Base-by-base conservation (phyloP, 176 grass and related monocot genomes). In the Elaeis guineensis region DNA sequence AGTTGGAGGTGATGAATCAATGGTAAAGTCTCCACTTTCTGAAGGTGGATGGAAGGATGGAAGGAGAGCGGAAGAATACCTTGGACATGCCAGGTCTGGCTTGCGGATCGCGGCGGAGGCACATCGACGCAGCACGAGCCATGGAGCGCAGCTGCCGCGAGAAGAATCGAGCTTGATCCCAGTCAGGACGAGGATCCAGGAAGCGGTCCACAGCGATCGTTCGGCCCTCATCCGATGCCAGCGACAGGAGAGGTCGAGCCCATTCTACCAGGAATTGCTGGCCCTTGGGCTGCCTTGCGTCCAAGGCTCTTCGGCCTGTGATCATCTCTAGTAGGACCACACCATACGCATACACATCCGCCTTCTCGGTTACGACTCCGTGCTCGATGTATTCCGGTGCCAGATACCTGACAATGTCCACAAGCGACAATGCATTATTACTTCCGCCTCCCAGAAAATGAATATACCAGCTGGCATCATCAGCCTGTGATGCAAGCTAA, bases 251-350 rank as follows among this genome's bases (percentile, higher is more conserved):
- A 12, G 69, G 69, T 6, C 50, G 59, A 4, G 59, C 69, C 69
- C 69, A 72, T 58, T 72, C 69, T 5, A 72, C 69, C n/a, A 72
- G 14, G 22, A 72, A 54, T 16, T 72, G 58, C 26, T 72, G 58
- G 17, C 69, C 69, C 58, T 72, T 72, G 11, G 69, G 69, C 69
- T 53, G 58, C 58, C 26, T 59, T 1, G 49, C 30, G 24, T 72
- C 69, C 69, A 72, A 2, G 24, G 69, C 58, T 54, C 58, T 61
- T 17, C 69, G 49, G n/a, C 69, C 69, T 7, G 69, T 72, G 23
- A 72, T 72, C 39, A 72, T 21, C 23, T 72, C 44, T 6, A 72
- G 69, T 25, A 72, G 58, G 17, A 72, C 58, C 25, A 72, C 58
- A 4, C 69, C 69, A 21, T 61, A 72, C 0, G 69, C 69, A 21